Evolutionary conservation across 495 filamentous ascomycete species (phyloP).

Genomic region (Trichoderma gamsii): DNA sequence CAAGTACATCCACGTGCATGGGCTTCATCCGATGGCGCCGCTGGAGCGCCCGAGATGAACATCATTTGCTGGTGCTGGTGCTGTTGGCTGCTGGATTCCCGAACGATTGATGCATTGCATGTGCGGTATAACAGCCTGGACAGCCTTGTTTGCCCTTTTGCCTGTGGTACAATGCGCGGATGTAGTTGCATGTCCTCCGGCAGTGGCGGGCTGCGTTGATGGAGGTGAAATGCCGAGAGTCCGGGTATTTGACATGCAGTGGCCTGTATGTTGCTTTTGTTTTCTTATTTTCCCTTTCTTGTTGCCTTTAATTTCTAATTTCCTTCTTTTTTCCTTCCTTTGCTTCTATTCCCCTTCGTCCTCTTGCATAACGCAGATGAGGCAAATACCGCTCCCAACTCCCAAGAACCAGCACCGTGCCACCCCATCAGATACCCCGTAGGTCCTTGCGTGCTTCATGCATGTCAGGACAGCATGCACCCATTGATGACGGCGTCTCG

Average conservation of each 20-base stretch:
- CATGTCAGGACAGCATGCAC: background rate
- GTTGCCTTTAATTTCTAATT: too few species aligned
- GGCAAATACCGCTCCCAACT: background rate
- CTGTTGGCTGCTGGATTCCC: too few species aligned
- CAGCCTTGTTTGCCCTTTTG: background rate
- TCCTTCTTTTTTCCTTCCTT: too few species aligned
- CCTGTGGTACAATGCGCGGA: background rate
- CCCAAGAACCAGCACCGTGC: too few species aligned
- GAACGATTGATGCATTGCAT: background rate
- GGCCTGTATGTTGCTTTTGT: background rate
- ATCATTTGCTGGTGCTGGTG: too few species aligned
- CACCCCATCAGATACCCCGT: background rate
- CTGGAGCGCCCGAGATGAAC: too few species aligned
- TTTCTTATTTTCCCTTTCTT: too few species aligned
- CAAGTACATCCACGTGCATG: too few species aligned
- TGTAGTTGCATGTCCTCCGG: background rate
- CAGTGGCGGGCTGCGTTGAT: background rate
- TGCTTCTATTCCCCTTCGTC: background rate
- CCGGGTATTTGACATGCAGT: background rate
- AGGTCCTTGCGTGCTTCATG: slow-evolving; percentile 8
- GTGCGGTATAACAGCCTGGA: background rate
- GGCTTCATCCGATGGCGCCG: background rate
- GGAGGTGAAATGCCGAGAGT: background rate
- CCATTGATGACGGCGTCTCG: background rate
- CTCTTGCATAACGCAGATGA: background rate